Base-by-base conservation (phyloP, 192 early-diverging fungal species). In the Coemansia sp. region DNA sequence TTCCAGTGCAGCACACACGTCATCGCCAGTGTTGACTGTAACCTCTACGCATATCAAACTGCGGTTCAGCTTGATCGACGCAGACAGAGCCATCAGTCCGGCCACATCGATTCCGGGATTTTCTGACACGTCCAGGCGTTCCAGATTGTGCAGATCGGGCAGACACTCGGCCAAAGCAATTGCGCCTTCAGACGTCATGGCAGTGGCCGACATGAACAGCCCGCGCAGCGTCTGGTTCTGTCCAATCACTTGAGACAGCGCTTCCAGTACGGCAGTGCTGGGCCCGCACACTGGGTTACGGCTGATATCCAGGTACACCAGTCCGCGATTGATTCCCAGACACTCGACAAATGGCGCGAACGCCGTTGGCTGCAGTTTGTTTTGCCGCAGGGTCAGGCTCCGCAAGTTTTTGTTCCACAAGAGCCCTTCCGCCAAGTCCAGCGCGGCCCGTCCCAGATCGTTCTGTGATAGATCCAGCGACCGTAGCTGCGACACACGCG, bases 141-240 rank as follows among this genome's bases (percentile, higher is more conserved):
- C 74, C 11, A 96, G 72, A 23, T 81, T 54, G 5, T 80, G 83
- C 15, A 86, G 91, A 50, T 94, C 87, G 5, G 92, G 90, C 44
- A 96, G 65, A 24, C 84, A 83, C 73, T 96, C 93, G 17, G 94
- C 91, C 42, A 96, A 66, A 5, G 84, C 83, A 52, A 96, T 90
- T 9, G 91, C 86, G 63, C 87, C 90, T 66, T 92, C 91, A 1
- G 89, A 85, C 8, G 76, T 81, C 57, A 93, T 74, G 15, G 74
- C 67, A 3, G 86, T 85, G 10, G 84, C 74, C 10, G 90, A 83
- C 63, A 93, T 75, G 18, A 73, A 82, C 50, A 93, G 70, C 46
- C 81, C 84, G 49, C 67, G 78, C 12, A 93, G 73, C 15, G 85
- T 71, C 50, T 82, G 80, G 83, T 92, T 92, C 48, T 75, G 71